Percentiles rank a stretch among this genome's conserved stretches.
These are phyloP conservation scores for Daldinia caldariorum DNA, from an alignment of 495 filamentous ascomycete species.

Conservation along the genomic window DNA sequence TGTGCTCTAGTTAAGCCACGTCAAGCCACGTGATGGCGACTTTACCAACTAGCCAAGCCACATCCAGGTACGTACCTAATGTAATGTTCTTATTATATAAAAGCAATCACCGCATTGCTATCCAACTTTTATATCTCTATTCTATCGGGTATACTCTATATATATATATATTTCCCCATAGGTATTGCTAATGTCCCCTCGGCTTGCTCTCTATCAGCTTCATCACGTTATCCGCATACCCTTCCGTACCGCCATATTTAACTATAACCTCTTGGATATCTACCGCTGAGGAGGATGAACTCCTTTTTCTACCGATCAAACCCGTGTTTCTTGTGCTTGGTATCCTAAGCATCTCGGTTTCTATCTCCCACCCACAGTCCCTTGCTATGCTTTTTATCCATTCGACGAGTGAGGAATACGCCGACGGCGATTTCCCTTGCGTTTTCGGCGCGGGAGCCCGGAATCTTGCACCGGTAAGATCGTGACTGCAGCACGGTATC, in stretches of 20 bases:
- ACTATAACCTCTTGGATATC: constrained; percentile 55
- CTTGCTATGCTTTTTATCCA: constrained; percentile 73
- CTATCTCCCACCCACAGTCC: constrained; percentile 77
- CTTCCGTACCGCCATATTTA: constrained; percentile 63
- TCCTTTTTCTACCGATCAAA: constrained; percentile 70
- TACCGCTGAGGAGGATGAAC: constrained; percentile 24
- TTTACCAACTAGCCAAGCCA: neutral
- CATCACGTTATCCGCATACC: constrained; percentile 64
- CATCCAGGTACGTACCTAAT: constrained; percentile 29
- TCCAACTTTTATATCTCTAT: neutral
- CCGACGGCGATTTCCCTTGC: constrained; percentile 60
- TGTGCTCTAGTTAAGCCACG: no score
- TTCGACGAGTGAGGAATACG: constrained; percentile 77
- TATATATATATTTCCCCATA: no score
- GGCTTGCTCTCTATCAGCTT: constrained; percentile 57
- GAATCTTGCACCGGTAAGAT: constrained; percentile 76
- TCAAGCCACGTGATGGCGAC: constrained; percentile 33
- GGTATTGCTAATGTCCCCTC: constrained; percentile 52
- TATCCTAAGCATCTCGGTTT: constrained; percentile 83
- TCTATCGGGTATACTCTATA: no score
- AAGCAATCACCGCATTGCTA: neutral
- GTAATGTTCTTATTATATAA: no score
- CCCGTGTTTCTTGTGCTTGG: constrained; percentile 89
- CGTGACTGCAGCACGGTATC: constrained; percentile 94
- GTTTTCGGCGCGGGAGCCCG: constrained; percentile 71